Evolutionary conservation across 202 grass and related monocot genomes (phyloP).

Genomic region (Tripidium arundinaceum): DNA sequence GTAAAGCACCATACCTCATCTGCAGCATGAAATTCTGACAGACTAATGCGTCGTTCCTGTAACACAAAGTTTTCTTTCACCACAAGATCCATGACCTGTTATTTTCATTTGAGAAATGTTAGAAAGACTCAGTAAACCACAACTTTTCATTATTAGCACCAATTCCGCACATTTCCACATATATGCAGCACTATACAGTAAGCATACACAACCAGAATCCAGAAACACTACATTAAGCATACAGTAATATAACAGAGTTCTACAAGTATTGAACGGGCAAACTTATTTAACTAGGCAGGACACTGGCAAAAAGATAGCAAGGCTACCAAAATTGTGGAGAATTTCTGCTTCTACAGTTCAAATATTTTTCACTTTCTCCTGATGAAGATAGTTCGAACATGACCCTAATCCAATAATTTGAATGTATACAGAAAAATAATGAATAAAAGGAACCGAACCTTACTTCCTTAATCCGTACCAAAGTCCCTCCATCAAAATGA

Average conservation of each 20-base stretch:
- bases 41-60: slow-evolving; percentile 82
- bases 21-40: slow-evolving; percentile 97
- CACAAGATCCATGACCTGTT: slow-evolving; percentile 96
- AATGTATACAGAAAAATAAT: background rate
- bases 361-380: background rate
- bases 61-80: slow-evolving; percentile 73
- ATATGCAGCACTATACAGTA: background rate
- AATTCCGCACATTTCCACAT: background rate
- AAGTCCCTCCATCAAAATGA: background rate
- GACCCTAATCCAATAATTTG: background rate
- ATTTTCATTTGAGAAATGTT: slow-evolving; percentile 28
- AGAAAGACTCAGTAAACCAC: background rate
- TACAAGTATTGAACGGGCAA: background rate
- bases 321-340: background rate
- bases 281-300: background rate
- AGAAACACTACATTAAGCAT: background rate
- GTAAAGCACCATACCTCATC: slow-evolving; percentile 76
- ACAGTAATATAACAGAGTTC: background rate
- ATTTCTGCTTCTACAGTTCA: background rate
- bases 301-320: background rate
- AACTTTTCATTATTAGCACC: background rate
- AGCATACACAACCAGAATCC: background rate
- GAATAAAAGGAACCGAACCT: background rate
- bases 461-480: background rate
- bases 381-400: background rate